Percentiles rank a stretch among this genome's conserved stretches.
phyloP scores from a whole-genome alignment of 2,329 filamentous ascomycete species.

The Cryphonectria radicalis region DNA sequence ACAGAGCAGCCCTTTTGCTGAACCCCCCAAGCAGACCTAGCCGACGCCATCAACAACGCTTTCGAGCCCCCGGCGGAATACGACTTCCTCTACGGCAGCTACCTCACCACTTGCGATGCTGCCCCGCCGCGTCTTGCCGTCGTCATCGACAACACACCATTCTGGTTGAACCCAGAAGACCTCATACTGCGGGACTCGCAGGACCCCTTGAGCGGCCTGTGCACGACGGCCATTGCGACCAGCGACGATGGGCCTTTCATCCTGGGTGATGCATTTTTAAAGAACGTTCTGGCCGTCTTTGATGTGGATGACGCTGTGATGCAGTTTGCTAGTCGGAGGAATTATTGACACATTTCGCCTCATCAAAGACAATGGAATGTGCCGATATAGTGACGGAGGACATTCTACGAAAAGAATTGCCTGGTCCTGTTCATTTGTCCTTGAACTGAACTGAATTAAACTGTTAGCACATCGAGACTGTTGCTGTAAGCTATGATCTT shows the following conservation, averaged over 20 bases:
- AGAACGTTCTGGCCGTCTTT: constrained; percentile 53
- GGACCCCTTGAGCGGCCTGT: constrained; percentile 52
- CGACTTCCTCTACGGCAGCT: constrained; percentile 51
- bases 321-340: constrained; percentile 34
- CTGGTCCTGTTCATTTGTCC: not conserved
- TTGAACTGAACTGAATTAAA: not conserved
- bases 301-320: constrained; percentile 37
- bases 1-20: not conserved
- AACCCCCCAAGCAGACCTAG: constrained; percentile 42
- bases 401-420: not conserved
- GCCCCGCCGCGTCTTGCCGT: constrained; percentile 51
- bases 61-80: constrained; percentile 54
- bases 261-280: constrained; percentile 54
- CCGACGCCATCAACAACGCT: constrained; percentile 50
- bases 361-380: not conserved
- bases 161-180: constrained; percentile 53
- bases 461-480: not conserved
- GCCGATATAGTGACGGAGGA: too few relatives aligned
- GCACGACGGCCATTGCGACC: constrained; percentile 51
- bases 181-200: constrained; percentile 49
- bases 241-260: constrained; percentile 53
- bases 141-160: constrained; percentile 47
- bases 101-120: constrained; percentile 55
- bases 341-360: constrained; percentile 29
- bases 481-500: not conserved